Base-by-base conservation (phyloP, 352 stramenopile genomes). In the Thraustochytrium striatum region DNA sequence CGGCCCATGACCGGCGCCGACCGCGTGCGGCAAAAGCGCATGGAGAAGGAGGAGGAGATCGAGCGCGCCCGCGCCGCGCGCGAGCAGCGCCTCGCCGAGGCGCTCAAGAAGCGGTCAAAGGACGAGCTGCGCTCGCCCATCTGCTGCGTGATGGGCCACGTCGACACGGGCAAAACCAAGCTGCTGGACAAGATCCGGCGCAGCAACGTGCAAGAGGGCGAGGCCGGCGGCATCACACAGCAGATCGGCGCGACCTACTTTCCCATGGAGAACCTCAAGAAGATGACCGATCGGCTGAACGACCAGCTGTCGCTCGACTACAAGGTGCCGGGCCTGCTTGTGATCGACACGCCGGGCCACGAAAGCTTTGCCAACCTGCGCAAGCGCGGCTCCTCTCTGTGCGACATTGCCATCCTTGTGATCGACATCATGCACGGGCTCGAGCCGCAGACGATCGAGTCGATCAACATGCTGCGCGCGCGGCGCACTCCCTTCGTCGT, bases 331-430 rank as follows among this genome's bases (percentile, higher is more conserved):
- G 93, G 93, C 83, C 82, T 97, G 72, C 86, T 97, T 38, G 89
- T 99, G 35, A 99, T 99, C 83, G 96, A 99, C 89, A 99, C 97
- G n/a, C 96, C 96, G 16, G 96, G 97, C 80, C 97, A 99, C 93
- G 97, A 99, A 85, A 97, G 92, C 43, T 99, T 99, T 84, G 97
- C 93, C n/a, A 99, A 99, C 86, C 82, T 99, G 59, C 91, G 97
- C 62, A 94, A 88, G 58, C 91, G 97, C 82, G 97, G 97, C 59
- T 98, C 93, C 28, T 98, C 91, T 38, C 86, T 99, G 5, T 99
- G 95, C 89, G 96, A 99, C 88, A 97, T 99, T 68, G 96, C 96
- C n/a, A 98, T 99, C 83, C 84, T 99, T 8, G 97, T 99, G 2
- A 92, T 99, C 1, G 97, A 99, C 87, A 95, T 99, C 61, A 99